Percentiles rank a stretch among this genome's conserved stretches.
phyloP scores from a whole-genome alignment of 257 asterid species.

The Parsonsia alboflavescens region DNA sequence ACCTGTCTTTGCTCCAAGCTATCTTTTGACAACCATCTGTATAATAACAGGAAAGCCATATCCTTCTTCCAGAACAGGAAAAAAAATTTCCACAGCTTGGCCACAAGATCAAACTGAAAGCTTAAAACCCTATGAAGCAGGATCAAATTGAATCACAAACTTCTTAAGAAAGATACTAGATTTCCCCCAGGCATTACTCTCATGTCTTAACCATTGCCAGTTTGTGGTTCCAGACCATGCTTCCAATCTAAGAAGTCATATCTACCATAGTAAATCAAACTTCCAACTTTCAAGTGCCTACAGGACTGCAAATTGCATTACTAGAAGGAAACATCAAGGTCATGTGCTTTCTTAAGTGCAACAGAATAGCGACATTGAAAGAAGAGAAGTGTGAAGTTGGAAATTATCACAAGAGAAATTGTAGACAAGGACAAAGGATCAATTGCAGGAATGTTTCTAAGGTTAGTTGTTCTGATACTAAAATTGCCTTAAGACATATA shows the following conservation, averaged over 20 bases:
- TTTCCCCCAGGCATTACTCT: too few relatives aligned
- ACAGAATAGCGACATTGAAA: conserved; percentile 16
- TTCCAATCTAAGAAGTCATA: conserved; percentile 27
- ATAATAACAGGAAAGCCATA: background rate
- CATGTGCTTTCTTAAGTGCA: conserved; percentile 22
- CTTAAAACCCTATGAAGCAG: background rate
- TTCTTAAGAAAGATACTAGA: background rate
- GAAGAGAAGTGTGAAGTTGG: conserved; percentile 4
- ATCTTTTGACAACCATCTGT: background rate
- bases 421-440: background rate
- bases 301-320: conserved; percentile 46
- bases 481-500: background rate
- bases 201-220: conserved; percentile 12
- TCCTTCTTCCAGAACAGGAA: background rate
- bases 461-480: background rate
- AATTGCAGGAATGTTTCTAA: background rate
- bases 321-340: conserved; percentile 40
- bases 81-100: too few relatives aligned
- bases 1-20: background rate
- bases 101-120: background rate
- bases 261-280: conserved; percentile 22
- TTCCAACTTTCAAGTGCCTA: conserved; percentile 40
- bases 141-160: background rate
- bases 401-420: background rate
- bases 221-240: conserved; percentile 21